Conservation (phyloP, 176 grass and related monocot genomes). For the Aechmea fasciata region DNA sequence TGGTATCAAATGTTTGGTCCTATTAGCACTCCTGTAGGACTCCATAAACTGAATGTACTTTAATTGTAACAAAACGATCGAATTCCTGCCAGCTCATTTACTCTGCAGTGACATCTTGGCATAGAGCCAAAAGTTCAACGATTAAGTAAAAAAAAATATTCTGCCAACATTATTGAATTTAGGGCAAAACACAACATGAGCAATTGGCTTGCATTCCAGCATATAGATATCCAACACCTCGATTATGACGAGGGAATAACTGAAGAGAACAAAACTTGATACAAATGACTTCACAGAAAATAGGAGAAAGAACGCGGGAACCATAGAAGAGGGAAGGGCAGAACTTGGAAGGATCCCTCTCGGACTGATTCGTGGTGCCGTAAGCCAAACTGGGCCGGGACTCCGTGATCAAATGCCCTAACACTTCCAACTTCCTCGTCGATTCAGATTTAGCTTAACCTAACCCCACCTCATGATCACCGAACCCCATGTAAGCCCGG, state of each 20-base stretch:
- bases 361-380: not conserved
- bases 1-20: no score
- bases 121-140: not conserved
- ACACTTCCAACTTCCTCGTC: not conserved
- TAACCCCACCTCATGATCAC: slow-evolving; percentile 70
- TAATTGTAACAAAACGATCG: no score
- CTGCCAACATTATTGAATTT: not conserved
- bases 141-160: not conserved
- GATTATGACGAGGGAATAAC: not conserved
- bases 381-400: not conserved
- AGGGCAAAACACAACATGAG: not conserved
- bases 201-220: slow-evolving; percentile 2
- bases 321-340: not conserved
- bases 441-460: not conserved
- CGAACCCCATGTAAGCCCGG: slow-evolving; percentile 93
- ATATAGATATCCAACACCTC: not conserved
- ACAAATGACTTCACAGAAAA: not conserved
- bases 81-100: not conserved
- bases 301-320: not conserved
- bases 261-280: not conserved
- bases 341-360: not conserved
- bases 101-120: not conserved
- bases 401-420: not conserved
- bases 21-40: no score
- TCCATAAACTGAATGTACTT: no score